Conservation (phyloP, 2,329 filamentous ascomycete genomes). For the Plenodomus biglobosus region DNA sequence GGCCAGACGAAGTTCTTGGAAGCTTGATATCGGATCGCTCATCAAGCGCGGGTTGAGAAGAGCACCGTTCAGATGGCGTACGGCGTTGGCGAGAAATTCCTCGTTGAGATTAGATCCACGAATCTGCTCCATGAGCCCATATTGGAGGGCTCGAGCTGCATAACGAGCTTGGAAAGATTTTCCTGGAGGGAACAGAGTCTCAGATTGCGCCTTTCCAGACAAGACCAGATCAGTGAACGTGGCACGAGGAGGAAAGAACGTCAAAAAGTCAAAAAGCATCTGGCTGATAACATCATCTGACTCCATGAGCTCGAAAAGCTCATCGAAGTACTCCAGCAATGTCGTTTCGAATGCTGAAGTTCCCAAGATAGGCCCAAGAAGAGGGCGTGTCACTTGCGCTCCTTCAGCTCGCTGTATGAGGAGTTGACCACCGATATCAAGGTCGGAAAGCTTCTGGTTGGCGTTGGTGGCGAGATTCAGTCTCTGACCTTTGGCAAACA, state of each 20-base stretch:
- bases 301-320: conserved; percentile 78
- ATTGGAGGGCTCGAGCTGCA: conserved; percentile 33
- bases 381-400: conserved; percentile 25
- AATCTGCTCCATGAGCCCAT: conserved; percentile 35
- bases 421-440: conserved; percentile 28
- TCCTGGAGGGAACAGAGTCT: conserved; percentile 38
- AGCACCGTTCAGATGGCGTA: conserved; percentile 34
- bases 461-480: conserved; percentile 63
- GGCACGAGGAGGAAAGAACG: conserved; percentile 33
- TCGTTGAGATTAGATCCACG: conserved; percentile 39
- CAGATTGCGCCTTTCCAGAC: conserved; percentile 21
- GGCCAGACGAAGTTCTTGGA: conserved; percentile 30
- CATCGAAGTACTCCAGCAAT: conserved; percentile 78
- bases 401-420: conserved; percentile 37
- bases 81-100: conserved; percentile 32
- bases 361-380: conserved; percentile 19
- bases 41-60: conserved; percentile 33
- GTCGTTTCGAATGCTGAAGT: conserved; percentile 69
- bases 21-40: conserved; percentile 18
- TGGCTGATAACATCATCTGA: conserved; percentile 60
- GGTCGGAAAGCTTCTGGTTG: conserved; percentile 63
- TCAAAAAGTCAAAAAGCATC: conserved; percentile 41
- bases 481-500: conserved; percentile 70
- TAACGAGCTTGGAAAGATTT: conserved; percentile 42
- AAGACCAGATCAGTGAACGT: conserved; percentile 33